These are phyloP conservation scores for Rhizopogon vesiculosus DNA, from an alignment of 768 basidiomycete species.

Conservation along the genomic window DNA sequence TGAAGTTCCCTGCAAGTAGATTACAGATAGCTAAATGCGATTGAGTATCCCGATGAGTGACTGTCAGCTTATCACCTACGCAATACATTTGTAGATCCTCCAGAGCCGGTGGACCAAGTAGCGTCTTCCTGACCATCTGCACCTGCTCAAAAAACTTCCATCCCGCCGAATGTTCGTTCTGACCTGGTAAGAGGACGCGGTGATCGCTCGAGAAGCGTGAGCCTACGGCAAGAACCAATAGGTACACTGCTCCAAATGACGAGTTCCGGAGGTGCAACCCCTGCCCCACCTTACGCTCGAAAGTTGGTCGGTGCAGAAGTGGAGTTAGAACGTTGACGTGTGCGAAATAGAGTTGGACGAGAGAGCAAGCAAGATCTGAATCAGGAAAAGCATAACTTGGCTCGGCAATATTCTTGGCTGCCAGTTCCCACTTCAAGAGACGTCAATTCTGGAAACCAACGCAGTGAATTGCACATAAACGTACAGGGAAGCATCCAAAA, in stretches of 20 bases:
- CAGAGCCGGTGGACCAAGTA: constrained; percentile 53
- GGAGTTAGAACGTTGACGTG: constrained; percentile 55
- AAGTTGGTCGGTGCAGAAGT: constrained; percentile 69
- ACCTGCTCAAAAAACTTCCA: constrained; percentile 49
- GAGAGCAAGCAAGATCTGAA: constrained; percentile 38
- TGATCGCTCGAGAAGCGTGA: constrained; percentile 53
- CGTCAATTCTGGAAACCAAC: not conserved
- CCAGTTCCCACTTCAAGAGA: constrained; percentile 22
- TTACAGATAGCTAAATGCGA: constrained; percentile 40
- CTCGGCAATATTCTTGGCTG: constrained; percentile 12
- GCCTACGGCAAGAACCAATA: constrained; percentile 70
- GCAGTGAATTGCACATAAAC: constrained; percentile 9
- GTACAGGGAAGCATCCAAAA: constrained; percentile 20
- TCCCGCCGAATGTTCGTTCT: constrained; percentile 42
- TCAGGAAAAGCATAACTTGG: constrained; percentile 43
- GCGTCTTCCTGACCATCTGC: constrained; percentile 51
- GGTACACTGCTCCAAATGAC: constrained; percentile 52
- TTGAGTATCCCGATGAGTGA: not conserved
- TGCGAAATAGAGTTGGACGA: constrained; percentile 65
- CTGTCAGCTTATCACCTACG: constrained; percentile 31
- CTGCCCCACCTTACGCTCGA: constrained; percentile 45
- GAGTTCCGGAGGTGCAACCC: constrained; percentile 46
- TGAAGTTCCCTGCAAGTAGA: constrained; percentile 52
- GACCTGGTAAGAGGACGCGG: constrained; percentile 41
- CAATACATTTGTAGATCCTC: constrained; percentile 70